A percentile compares a stretch with the other conserved stretches of the same genome.
These are phyloP conservation scores for Bassia scoparia DNA, from an alignment of 148 eudicot species.

Conservation along the genomic window DNA sequence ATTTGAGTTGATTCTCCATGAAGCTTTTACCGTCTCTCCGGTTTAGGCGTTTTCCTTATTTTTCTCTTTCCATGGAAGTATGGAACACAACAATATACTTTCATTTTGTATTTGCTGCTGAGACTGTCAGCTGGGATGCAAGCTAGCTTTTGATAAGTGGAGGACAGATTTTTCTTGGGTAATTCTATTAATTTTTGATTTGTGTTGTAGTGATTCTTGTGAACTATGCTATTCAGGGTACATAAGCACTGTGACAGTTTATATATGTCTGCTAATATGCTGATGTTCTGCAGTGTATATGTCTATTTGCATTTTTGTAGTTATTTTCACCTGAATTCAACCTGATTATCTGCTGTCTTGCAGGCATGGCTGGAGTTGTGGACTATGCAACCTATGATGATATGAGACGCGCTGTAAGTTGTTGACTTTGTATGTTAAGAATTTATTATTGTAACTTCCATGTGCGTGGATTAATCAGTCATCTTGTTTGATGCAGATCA, in stretches of 20 bases:
- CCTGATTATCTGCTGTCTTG: slow-evolving; percentile 9
- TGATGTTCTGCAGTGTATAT: neutral
- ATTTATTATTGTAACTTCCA: neutral
- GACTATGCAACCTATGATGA: slow-evolving; percentile 78
- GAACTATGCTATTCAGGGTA: neutral
- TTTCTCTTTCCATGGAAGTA: no score
- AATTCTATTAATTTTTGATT: neutral
- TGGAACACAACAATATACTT: neutral
- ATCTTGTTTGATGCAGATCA: slow-evolving; percentile 41
- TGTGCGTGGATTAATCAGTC: neutral
- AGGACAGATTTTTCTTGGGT: neutral
- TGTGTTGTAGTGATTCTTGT: neutral
- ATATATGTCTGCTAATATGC: neutral
- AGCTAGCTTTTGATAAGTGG: neutral
- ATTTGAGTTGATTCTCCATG: neutral
- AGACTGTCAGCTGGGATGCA: neutral
- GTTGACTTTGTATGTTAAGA: neutral
- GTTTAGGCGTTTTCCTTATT: neutral
- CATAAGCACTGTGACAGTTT: neutral
- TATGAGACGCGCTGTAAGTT: slow-evolving; percentile 80
- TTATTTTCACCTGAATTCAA: neutral
- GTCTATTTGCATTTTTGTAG: neutral
- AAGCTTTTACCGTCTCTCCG: neutral
- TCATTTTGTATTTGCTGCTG: neutral
- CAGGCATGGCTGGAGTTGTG: slow-evolving; percentile 74